Base-by-base conservation (phyloP, 805 yeast species). In the Grigorovia jiainica region DNA sequence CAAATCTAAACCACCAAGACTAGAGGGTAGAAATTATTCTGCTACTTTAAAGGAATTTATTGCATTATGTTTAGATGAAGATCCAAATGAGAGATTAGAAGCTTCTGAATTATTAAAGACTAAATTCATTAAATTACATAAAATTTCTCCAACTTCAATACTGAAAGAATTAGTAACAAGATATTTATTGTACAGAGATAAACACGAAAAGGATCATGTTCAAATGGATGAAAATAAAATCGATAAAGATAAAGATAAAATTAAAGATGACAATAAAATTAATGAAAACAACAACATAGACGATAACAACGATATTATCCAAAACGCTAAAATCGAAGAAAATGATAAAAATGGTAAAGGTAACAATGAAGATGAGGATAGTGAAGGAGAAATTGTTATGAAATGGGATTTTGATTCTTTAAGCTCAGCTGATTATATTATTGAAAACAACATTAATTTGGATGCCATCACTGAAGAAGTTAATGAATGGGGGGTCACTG, bases 361-460 rank as follows among this genome's bases (percentile, higher is more conserved):
- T 16, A 44, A 38, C 15, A 45, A 42, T n/a, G 33, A 34, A n/a
- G 33, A 40, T 15, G 36, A 32, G 1, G 53, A 49, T 5, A 23
- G 52, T 29, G 58, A 47, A 20, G 61, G 61, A 36, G 60, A 60
- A 18, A 57, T 63, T 17, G 77, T 71, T 44, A 77, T 82, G 18
- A 80, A 82, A 57, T 87, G 95, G 96, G 95, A 87, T 63, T 87
- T 87, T 54, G 95, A 87, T 59, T 82, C 92, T 0, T 63, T 85
- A 42, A 79, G 82, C 54, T 74, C 82, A 34, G 71, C 77, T 27
- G 90, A 83, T 47, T 83, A 82, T 56, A 78, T 83, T 27, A 61
- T 82, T 38, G 87, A 81, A 39, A 80, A 81, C 57, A 84, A 79
- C 41, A 77, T 81, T 35, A 71, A 75, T 45, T 50, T 67, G 6